phyloP scores from a whole-genome alignment of 1,284 basidiomycete species.

The Lentinula novae-zelandiae region DNA sequence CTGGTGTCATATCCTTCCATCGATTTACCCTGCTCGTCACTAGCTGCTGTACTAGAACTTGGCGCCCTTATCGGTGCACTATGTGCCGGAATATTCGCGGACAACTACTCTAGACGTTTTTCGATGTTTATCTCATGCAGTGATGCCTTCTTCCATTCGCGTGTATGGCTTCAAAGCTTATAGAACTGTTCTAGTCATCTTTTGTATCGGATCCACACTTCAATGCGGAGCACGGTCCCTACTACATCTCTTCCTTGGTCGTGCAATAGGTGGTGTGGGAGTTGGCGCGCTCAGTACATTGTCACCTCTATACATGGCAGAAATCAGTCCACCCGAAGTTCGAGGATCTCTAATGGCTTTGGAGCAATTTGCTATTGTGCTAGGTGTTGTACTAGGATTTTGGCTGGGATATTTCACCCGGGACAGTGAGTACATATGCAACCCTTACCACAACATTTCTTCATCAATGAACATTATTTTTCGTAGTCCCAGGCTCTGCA shows the following conservation, averaged over 20 bases:
- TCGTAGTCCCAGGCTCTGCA: conserved; percentile 47
- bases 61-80: conserved; percentile 73
- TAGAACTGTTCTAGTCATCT: conserved; percentile 45
- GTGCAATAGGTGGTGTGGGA: conserved; percentile 74
- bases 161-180: neutral
- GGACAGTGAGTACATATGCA: conserved; percentile 38
- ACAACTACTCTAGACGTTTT: conserved; percentile 60
- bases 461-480: neutral
- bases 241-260: conserved; percentile 57
- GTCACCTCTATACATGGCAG: conserved; percentile 77
- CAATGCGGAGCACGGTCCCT: conserved; percentile 62
- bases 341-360: conserved; percentile 78
- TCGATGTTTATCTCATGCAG: conserved; percentile 67
- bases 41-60: conserved; percentile 75
- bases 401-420: conserved; percentile 79
- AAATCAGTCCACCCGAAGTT: conserved; percentile 77
- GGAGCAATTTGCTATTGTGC: conserved; percentile 76
- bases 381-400: conserved; percentile 76
- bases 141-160: conserved; percentile 28
- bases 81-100: conserved; percentile 61
- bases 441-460: neutral
- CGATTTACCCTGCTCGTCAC: neutral
- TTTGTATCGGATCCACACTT: conserved; percentile 66
- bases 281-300: conserved; percentile 79
- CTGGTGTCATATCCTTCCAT: neutral